Base-by-base conservation (phyloP, 495 filamentous ascomycete species). In the Aspergillus avenaceus region DNA sequence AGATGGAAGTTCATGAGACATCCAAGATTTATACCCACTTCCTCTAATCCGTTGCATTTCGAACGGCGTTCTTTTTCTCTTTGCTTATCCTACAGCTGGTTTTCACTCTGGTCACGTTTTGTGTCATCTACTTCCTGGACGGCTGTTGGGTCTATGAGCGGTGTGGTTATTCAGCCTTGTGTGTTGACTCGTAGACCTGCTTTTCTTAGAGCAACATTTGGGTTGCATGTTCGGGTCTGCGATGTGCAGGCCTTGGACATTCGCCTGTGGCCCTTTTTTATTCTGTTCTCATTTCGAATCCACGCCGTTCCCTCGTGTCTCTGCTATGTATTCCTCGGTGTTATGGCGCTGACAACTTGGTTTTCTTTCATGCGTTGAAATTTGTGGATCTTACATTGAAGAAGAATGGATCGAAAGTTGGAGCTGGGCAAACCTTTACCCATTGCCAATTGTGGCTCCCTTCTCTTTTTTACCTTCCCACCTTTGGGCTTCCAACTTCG, bases 21-120 rank as follows among this genome's bases (percentile, higher is more conserved):
- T 97, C 95, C 47, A 97, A 97, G 71, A 87, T 96, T 57, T 96
- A 97, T 78, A 99, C 93, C 59, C 93, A 99, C 80, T 99, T 97
- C 81, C 96, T 99, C 75, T 99, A 59, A 74, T 56, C 50, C 59
- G 55, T 53, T 62, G 63, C 60, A 64, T 66, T 53, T 56, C 49
- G 50, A 53, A 54, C 50, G 58, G 62, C 59, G 60, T 62, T 62
- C 14, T 49, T 40, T 50, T 45, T 45, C 24, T 29, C 36, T 46
- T 60, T 34, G 45, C 41, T 44, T 53, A 9, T n/a, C 11, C 9
- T 32, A 4, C 29, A n/a, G n/a, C n/a, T n/a, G n/a, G n/a, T n/a
- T n/a, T n/a, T n/a, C 14, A 32, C 14, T 32, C 42, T 31, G 27
- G 34, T 32, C 19, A n/a, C 21, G 26, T 23, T 38, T 40, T 34